Evolutionary conservation across 164 flowering plant species (phyloP).

Genomic region (Vitis riparia): DNA sequence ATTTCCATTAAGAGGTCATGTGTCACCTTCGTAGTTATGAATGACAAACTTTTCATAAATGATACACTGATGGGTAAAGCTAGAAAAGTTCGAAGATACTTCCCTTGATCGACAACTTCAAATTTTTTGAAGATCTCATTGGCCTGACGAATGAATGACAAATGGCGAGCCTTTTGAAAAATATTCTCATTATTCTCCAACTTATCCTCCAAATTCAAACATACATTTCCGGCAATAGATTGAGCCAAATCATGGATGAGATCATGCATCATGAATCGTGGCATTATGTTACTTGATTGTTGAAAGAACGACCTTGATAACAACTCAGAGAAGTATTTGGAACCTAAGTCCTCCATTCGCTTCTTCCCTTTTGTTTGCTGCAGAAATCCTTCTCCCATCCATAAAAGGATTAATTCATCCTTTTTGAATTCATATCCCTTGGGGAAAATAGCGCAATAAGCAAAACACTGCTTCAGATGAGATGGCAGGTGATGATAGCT

Average conservation of each 20-base stretch:
- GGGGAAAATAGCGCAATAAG: too few species aligned
- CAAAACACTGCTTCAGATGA: slow-evolving; percentile 18
- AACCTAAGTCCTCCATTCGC: not conserved
- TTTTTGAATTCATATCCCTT: too few species aligned
- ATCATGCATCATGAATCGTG: too few species aligned
- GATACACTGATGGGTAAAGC: not conserved
- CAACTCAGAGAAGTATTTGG: not conserved
- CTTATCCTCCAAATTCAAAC: not conserved
- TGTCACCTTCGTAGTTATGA: not conserved
- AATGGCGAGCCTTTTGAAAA: slow-evolving; percentile 12
- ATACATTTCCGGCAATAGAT: not conserved
- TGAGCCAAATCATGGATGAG: slow-evolving; percentile 10
- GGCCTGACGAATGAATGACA: not conserved
- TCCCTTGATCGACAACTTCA: too few species aligned
- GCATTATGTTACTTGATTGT: too few species aligned
- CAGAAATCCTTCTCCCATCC: slow-evolving; percentile 1
- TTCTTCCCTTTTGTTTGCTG: not conserved
- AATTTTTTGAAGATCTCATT: not conserved
- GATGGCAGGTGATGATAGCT: slow-evolving; percentile 27
- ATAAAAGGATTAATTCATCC: not conserved
- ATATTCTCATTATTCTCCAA: slow-evolving; percentile 5
- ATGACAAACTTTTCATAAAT: slow-evolving; percentile 1
- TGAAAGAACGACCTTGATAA: too few species aligned
- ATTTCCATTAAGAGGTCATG: not conserved
- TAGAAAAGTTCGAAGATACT: slow-evolving; percentile 7